Evolutionary conservation across 129 eudicot genomes (phyloP).

Genomic region (Centrapalus pauciflorus): DNA sequence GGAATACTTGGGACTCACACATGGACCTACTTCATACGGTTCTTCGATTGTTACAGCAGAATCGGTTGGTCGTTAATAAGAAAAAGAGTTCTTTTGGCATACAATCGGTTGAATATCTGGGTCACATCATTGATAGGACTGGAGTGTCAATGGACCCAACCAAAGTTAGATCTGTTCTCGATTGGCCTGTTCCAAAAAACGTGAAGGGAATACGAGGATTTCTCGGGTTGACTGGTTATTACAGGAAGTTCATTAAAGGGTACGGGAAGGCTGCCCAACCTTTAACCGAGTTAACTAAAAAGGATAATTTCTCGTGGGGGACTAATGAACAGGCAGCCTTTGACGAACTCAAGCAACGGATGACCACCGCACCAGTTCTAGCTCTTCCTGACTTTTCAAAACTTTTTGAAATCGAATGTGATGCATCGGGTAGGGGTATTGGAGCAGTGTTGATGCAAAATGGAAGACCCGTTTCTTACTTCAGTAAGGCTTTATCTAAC

Average conservation of each 20-base stretch:
- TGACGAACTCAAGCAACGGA: not conserved
- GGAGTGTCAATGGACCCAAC: not conserved
- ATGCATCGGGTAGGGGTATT: too few species aligned
- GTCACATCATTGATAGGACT: not conserved
- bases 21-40: not conserved
- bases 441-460: too few species aligned
- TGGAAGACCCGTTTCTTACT: too few species aligned
- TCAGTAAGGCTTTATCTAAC: too few species aligned
- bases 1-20: not conserved
- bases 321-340: not conserved
- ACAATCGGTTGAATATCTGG: not conserved
- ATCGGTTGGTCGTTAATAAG: not conserved
- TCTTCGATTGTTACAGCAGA: not conserved
- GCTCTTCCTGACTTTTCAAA: too few species aligned
- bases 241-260: not conserved
- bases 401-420: too few species aligned
- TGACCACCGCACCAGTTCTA: too few species aligned
- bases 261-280: not conserved
- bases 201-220: not conserved
- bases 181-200: not conserved
- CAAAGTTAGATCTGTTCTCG: not conserved
- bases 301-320: not conserved
- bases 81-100: not conserved
- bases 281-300: not conserved
- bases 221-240: not conserved